phyloP scores from a whole-genome alignment of 1,284 basidiomycete species.

The Mycosarcoma maydis region DNA sequence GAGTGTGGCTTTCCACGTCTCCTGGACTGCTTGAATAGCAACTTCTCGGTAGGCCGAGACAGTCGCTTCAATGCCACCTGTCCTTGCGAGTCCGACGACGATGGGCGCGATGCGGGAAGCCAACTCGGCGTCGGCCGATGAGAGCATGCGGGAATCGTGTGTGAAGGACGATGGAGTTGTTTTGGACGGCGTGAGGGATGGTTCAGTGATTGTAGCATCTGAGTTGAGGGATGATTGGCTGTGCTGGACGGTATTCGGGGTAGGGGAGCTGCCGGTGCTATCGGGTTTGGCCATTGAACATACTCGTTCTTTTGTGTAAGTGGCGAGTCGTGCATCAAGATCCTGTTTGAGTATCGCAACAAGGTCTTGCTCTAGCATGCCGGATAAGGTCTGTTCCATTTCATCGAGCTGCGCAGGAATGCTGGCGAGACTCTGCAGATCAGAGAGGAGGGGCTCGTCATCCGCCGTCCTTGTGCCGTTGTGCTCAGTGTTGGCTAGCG shows the following conservation, averaged over 20 bases:
- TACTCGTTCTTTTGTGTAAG: slow-evolving; percentile 4
- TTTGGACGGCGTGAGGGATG: slow-evolving; percentile 14
- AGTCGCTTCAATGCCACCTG: slow-evolving; percentile 78
- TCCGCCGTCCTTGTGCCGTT: background rate
- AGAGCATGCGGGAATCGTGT: slow-evolving; percentile 15
- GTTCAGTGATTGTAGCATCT: background rate
- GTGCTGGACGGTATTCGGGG: background rate
- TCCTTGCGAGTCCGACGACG: slow-evolving; percentile 78
- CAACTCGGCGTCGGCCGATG: slow-evolving; percentile 61
- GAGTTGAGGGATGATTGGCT: slow-evolving; percentile 1
- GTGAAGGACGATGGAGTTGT: slow-evolving; percentile 25
- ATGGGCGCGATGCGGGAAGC: slow-evolving; percentile 77
- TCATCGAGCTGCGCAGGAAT: slow-evolving; percentile 56
- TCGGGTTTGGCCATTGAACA: slow-evolving; percentile 1
- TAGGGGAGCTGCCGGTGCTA: slow-evolving; percentile 12
- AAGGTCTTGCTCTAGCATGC: slow-evolving; percentile 71
- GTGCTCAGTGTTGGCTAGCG: background rate
- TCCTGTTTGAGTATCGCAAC: slow-evolving; percentile 77
- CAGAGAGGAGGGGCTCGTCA: slow-evolving; percentile 2
- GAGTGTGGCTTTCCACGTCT: slow-evolving; percentile 65
- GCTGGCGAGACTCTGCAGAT: slow-evolving; percentile 29
- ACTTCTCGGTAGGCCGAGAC: slow-evolving; percentile 80
- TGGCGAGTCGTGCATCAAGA: slow-evolving; percentile 69
- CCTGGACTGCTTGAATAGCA: slow-evolving; percentile 76
- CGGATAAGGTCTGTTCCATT: slow-evolving; percentile 44